Evolutionary conservation across 2,329 filamentous ascomycete species (phyloP).

Genomic region (Sphaerulina vaccinii): DNA sequence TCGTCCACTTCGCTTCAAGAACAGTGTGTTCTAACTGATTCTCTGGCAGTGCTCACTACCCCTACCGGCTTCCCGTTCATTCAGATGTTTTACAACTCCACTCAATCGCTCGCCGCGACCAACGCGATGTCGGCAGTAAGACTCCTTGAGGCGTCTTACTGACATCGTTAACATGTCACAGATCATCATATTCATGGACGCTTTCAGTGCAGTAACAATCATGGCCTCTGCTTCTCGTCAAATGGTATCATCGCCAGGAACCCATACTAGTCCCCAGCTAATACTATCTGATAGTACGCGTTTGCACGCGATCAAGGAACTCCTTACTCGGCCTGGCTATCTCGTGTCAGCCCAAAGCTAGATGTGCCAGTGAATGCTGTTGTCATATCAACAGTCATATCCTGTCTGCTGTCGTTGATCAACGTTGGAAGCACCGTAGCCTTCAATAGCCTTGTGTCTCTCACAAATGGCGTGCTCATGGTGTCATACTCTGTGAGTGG

Average conservation of each 20-base stretch:
- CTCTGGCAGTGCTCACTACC: constrained; percentile 25
- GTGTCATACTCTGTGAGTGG: constrained; percentile 26
- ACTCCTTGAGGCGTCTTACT: neutral
- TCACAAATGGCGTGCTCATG: constrained; percentile 36
- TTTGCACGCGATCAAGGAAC: constrained; percentile 6
- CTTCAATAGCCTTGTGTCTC: constrained; percentile 41
- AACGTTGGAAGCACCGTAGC: constrained; percentile 41
- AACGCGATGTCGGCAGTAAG: constrained; percentile 25
- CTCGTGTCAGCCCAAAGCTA: neutral
- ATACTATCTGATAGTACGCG: neutral
- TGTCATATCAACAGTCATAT: constrained; percentile 13
- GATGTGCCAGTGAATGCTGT: constrained; percentile 31
- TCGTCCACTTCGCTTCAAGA: neutral
- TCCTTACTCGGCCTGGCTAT: constrained; percentile 1
- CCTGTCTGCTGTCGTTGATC: constrained; percentile 25
- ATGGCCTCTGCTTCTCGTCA: constrained; percentile 29
- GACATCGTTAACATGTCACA: constrained; percentile 7
- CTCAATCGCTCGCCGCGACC: constrained; percentile 26
- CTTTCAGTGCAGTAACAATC: constrained; percentile 23
- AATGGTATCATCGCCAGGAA: too few species aligned
- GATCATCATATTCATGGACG: constrained; percentile 30
- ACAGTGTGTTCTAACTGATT: constrained; percentile 3
- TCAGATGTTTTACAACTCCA: constrained; percentile 30
- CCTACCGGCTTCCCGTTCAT: constrained; percentile 30
- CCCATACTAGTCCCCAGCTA: too few species aligned